These are phyloP conservation scores for Cladophialophora carrionii DNA, from an alignment of 2,329 filamentous ascomycete species.

Conservation along the genomic window DNA sequence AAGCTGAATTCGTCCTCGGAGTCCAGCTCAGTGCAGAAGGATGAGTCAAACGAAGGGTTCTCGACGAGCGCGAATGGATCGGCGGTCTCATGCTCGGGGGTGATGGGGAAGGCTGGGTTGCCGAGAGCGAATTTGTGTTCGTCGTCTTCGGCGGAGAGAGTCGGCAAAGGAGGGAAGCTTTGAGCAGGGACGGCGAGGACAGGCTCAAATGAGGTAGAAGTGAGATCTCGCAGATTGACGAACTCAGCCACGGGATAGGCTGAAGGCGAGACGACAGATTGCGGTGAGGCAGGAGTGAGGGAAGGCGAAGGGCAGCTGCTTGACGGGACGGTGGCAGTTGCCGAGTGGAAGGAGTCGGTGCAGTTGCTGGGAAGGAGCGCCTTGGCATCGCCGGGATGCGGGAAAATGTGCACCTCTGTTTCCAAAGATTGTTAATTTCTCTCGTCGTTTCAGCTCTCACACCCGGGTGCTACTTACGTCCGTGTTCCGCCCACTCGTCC, in stretches of 20 bases:
- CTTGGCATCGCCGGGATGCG: constrained; percentile 39
- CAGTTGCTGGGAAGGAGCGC: constrained; percentile 34
- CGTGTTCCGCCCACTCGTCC: constrained; percentile 36
- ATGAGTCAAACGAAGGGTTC: constrained; percentile 74
- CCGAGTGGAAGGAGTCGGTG: constrained; percentile 14
- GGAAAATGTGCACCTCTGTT: constrained; percentile 39
- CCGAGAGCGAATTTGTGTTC: constrained; percentile 58
- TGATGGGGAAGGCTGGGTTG: constrained; percentile 47
- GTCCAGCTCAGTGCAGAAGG: constrained; percentile 75
- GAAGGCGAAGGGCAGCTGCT: constrained; percentile 37
- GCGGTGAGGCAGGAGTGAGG: constrained; percentile 35
- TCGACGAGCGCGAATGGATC: constrained; percentile 38
- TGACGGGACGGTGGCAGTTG: constrained; percentile 13
- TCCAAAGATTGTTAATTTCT: neutral
- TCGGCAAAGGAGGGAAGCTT: constrained; percentile 65
- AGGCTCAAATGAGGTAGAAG: constrained; percentile 61
- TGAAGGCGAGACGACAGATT: constrained; percentile 53
- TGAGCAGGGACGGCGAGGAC: constrained; percentile 46
- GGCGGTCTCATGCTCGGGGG: constrained; percentile 45
- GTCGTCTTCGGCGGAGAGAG: constrained; percentile 66
- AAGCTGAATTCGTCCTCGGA: constrained; percentile 87
- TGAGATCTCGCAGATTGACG: constrained; percentile 89
- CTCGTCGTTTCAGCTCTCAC: constrained; percentile 12
- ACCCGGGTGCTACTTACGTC: constrained; percentile 34
- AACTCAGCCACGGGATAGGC: constrained; percentile 73